Conservation (phyloP, 2,329 filamentous ascomycete species). For the Incumbomyces delicatus region DNA sequence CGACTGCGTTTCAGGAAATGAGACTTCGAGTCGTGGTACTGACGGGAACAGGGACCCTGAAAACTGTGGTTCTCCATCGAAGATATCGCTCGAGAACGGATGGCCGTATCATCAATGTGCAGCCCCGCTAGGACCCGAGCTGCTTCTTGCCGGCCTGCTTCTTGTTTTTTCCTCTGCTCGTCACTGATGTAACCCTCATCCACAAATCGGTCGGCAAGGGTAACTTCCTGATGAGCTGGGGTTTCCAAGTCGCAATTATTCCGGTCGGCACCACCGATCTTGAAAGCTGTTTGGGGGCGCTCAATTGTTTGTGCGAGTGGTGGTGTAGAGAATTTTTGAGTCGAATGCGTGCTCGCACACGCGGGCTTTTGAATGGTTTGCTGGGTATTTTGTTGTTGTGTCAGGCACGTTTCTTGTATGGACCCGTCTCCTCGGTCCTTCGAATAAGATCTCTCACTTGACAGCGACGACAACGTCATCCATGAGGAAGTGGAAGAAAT, state of each 20-base stretch:
- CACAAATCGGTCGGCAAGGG: not conserved
- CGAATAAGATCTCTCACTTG: no score
- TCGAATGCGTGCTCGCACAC: no score
- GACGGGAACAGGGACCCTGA: not conserved
- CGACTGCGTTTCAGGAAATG: constrained; percentile 2
- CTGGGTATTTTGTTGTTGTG: not conserved
- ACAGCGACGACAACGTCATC: constrained; percentile 8
- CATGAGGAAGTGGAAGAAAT: constrained; percentile 34
- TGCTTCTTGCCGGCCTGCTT: constrained; percentile 20
- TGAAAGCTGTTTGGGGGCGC: constrained; percentile 1
- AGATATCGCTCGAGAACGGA: not conserved
- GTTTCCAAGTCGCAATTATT: not conserved
- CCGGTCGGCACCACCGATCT: not conserved
- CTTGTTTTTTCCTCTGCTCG: constrained; percentile 4
- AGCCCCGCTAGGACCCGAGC: constrained; percentile 19
- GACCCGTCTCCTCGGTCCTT: no score
- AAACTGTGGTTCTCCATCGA: not conserved
- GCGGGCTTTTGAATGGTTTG: not conserved
- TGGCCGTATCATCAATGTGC: not conserved
- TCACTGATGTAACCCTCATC: constrained; percentile 12
- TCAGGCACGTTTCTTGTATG: no score
- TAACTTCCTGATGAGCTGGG: not conserved
- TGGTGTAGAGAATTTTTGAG: not conserved
- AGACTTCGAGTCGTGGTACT: not conserved
- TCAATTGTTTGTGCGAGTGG: not conserved